Base-by-base conservation (phyloP, 2,329 filamentous ascomycete species). In the Didymella lethalis region DNA sequence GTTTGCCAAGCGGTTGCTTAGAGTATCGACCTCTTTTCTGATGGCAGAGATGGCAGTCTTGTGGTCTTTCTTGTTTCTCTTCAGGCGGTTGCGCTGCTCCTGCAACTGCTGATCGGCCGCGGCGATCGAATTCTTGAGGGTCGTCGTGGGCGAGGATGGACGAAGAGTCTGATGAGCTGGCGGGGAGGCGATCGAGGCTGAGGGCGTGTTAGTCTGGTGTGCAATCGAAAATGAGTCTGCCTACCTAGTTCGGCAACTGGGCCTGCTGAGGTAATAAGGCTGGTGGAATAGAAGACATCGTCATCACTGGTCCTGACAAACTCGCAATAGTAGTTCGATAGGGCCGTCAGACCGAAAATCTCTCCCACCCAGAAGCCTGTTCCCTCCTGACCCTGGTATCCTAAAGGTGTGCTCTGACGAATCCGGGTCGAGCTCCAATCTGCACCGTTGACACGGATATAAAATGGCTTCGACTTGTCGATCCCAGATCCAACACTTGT, bases 371-470 rank as follows among this genome's bases (percentile, higher is more conserved):
- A 93, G 46, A 85, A 83, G 45, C 83, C 83, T 70, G 77, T 72
- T 77, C 72, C 66, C 75, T 81, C 66, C 67, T 80, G 79, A 59
- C 77, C 80, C 66, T 77, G 77, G 31, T 78, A 77, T 49, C 78
- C 74, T 57, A 82, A 75, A 43, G 80, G 70, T 55, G 85, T 78
- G 29, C 83, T 80, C 57, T 84, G 70, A 50, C 73, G 84, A 70
- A 93, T 92, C 65, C 89, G 85, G 11, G 89, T 91, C 1, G 90
- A 90, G 71, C 90, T 90, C 91, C 91, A 94, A 61, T 88, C 84
- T 10, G 90, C 90, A 49, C 91, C 88, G 76, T 94, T 93, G 65
- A 94, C 86, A 63, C 88, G 85, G 54, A 93, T 89, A 73, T 88
- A 92, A 72, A 93, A 93, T 5, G 90, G 91, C 74, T 92, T 93